phyloP scores from a whole-genome alignment of 1,284 basidiomycete genomes.

The Fomitiporia mediterranea region DNA sequence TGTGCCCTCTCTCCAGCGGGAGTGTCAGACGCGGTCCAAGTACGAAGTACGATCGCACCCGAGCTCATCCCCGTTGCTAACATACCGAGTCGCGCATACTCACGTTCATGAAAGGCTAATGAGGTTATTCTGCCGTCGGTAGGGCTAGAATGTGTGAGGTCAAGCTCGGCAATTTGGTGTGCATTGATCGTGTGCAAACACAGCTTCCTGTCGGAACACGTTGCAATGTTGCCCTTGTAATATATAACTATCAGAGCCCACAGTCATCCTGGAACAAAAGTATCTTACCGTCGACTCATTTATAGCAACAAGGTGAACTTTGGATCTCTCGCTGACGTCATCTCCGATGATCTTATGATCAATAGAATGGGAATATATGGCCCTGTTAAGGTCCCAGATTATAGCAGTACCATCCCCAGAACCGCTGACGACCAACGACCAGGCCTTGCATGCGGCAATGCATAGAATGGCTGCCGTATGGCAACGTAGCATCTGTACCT shows the following conservation, averaged over 20 bases:
- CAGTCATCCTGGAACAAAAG: background rate
- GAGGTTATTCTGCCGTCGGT: slow-evolving; percentile 46
- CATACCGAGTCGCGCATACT: slow-evolving; percentile 65
- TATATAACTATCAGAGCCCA: slow-evolving; percentile 10
- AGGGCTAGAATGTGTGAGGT: slow-evolving; percentile 41
- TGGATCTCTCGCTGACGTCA: slow-evolving; percentile 33
- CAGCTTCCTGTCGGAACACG: slow-evolving; percentile 64
- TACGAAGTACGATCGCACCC: slow-evolving; percentile 62
- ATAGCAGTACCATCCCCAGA: slow-evolving; percentile 82
- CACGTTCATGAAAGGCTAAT: slow-evolving; percentile 76
- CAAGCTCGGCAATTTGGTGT: slow-evolving; percentile 60
- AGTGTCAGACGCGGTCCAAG: slow-evolving; percentile 73
- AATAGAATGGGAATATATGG: slow-evolving; percentile 71
- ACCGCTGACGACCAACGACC: slow-evolving; percentile 84
- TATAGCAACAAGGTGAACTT: slow-evolving; percentile 70
- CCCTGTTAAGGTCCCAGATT: slow-evolving; percentile 88
- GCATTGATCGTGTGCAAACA: slow-evolving; percentile 83
- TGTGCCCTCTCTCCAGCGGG: slow-evolving; percentile 53
- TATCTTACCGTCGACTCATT: slow-evolving; percentile 78
- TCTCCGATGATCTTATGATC: slow-evolving; percentile 47
- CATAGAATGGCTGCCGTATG: slow-evolving; percentile 67
- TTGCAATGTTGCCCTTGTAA: slow-evolving; percentile 74
- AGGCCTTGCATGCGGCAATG: slow-evolving; percentile 72
- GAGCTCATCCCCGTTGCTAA: slow-evolving; percentile 65
- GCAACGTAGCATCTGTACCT: slow-evolving; percentile 74